Evolutionary conservation across 2,329 filamentous ascomycete genomes (phyloP).

Genomic region (Alternaria incomplexa): DNA sequence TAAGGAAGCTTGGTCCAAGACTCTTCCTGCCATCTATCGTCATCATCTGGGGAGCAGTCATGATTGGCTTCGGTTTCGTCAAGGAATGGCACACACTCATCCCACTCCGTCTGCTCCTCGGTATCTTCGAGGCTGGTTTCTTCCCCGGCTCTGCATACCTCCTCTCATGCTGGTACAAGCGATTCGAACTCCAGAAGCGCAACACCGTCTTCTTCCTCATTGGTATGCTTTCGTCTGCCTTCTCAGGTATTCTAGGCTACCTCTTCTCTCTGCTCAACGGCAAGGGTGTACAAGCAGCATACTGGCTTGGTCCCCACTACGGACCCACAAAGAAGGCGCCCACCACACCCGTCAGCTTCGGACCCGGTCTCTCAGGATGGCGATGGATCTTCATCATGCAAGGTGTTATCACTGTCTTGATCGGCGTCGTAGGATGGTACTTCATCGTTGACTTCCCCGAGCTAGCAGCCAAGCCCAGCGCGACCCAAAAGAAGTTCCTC

Average conservation of each 20-base stretch:
- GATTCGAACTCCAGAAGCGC: slow-evolving; percentile 61
- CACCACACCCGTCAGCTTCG: slow-evolving; percentile 24
- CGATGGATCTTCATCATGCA: slow-evolving; percentile 35
- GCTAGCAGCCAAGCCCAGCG: slow-evolving; percentile 25
- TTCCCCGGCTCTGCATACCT: slow-evolving; percentile 54
- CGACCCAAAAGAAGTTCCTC: slow-evolving; percentile 32
- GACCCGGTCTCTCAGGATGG: slow-evolving; percentile 45
- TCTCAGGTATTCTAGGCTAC: slow-evolving; percentile 34
- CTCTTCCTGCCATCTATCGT: slow-evolving; percentile 28
- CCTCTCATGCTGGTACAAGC: slow-evolving; percentile 65
- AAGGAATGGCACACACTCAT: slow-evolving; percentile 33
- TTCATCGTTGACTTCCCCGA: slow-evolving; percentile 38
- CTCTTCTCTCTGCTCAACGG: slow-evolving; percentile 54
- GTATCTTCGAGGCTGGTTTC: slow-evolving; percentile 37
- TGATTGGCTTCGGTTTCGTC: slow-evolving; percentile 32
- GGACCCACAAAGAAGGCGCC: slow-evolving; percentile 30
- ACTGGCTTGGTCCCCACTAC: slow-evolving; percentile 41
- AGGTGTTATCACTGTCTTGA: slow-evolving; percentile 27
- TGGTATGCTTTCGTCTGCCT: slow-evolving; percentile 32
- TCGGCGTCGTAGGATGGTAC: slow-evolving; percentile 29
- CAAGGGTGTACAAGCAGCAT: slow-evolving; percentile 50
- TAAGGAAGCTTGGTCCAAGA: slow-evolving; percentile 29
- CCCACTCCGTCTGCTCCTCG: slow-evolving; percentile 28
- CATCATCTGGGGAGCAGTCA: slow-evolving; percentile 31
- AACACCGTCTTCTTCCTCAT: slow-evolving; percentile 62